Conservation (phyloP, 257 asterid species). For the Salvia miltiorrhiza region DNA sequence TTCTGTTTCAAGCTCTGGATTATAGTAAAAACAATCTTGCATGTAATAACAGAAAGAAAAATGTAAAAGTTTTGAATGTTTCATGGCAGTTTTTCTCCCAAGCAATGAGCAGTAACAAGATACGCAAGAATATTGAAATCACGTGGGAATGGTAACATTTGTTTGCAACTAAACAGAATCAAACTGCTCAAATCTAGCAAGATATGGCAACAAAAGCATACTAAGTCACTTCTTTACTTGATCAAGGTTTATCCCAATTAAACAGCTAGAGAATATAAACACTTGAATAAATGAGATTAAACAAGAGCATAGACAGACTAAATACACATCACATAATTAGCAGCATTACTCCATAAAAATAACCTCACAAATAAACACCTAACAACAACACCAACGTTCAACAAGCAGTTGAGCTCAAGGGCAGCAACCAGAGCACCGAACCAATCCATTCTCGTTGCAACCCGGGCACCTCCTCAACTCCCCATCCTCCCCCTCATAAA, state of each 20-base stretch:
- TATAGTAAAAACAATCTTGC: not conserved
- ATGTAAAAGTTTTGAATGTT: too few species aligned
- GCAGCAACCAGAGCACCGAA: constrained; percentile 74
- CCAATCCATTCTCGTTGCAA: constrained; percentile 88
- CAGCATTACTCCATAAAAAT: constrained; percentile 21
- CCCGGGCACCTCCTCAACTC: constrained; percentile 48
- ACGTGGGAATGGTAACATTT: not conserved
- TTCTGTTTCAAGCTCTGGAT: not conserved
- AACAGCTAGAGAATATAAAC: constrained; percentile 27
- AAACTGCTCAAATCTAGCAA: not conserved
- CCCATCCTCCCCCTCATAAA: constrained; percentile 59
- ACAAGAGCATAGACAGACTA: constrained; percentile 3
- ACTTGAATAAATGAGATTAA: constrained; percentile 29
- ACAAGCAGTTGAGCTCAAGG: constrained; percentile 34
- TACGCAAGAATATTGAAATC: not conserved
- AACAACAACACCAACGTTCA: not conserved
- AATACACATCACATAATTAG: constrained; percentile 21
- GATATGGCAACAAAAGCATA: constrained; percentile 13
- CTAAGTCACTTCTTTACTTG: not conserved
- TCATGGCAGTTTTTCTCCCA: not conserved
- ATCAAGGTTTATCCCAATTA: not conserved
- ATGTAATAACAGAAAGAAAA: not conserved
- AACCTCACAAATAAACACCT: constrained; percentile 25
- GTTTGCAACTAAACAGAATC: not conserved
- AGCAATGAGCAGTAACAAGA: not conserved